A percentile compares a stretch with the other conserved stretches of the same genome.
Evolutionary conservation across 2,329 filamentous ascomycete species (phyloP).

Genomic region (Stagonosporopsis vannaccii): DNA sequence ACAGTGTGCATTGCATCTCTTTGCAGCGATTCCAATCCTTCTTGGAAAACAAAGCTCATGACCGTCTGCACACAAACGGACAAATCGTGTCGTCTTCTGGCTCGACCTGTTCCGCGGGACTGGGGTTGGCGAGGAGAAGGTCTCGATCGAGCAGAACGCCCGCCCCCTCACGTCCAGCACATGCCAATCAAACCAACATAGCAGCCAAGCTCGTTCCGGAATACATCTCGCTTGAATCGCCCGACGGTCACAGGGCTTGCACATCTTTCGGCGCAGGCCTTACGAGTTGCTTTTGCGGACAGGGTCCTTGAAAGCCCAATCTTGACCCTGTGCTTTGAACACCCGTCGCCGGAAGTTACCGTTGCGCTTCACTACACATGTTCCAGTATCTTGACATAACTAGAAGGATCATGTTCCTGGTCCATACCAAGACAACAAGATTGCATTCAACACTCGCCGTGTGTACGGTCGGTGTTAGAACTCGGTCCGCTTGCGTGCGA

Average conservation of each 20-base stretch:
- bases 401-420: background rate
- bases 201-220: constrained; percentile 1
- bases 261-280: background rate
- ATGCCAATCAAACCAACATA: constrained; percentile 8
- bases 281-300: constrained; percentile 8
- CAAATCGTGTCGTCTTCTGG: constrained; percentile 8
- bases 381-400: constrained; percentile 1
- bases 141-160: constrained; percentile 25
- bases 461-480: constrained; percentile 1
- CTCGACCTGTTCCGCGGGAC: constrained; percentile 18
- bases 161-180: constrained; percentile 12
- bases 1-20: constrained; percentile 12
- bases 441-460: background rate
- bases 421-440: background rate
- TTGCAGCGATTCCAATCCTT: constrained; percentile 18
- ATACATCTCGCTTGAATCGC: background rate
- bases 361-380: background rate
- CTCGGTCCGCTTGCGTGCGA: constrained; percentile 10
- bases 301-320: background rate
- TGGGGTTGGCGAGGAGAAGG: constrained; percentile 31
- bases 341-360: constrained; percentile 1
- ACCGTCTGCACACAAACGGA: constrained; percentile 12
- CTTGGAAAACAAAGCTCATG: constrained; percentile 10
- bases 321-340: background rate
- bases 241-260: constrained; percentile 7